A percentile compares a stretch with the other conserved stretches of the same genome.
These are phyloP conservation scores for Furcasterigmium sp. DNA, from an alignment of 2,329 filamentous ascomycete species.

Conservation along the genomic window DNA sequence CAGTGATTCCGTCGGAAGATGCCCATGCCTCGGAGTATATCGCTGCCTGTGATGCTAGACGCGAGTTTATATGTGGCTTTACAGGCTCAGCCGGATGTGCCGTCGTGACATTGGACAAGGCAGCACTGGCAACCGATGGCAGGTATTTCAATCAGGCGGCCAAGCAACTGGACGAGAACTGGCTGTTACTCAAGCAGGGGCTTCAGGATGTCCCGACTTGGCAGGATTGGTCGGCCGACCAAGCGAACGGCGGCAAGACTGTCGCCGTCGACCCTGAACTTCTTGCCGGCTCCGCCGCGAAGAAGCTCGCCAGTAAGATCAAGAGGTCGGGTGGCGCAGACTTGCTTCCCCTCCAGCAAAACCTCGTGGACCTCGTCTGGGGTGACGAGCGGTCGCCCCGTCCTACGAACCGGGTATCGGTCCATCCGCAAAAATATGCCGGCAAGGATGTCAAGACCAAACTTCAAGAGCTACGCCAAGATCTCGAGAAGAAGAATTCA, in stretches of 20 bases:
- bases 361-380: constrained; percentile 93
- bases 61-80: constrained; percentile 90
- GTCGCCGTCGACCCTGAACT: constrained; percentile 90
- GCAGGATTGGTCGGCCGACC: constrained; percentile 91
- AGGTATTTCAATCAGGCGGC: constrained; percentile 96
- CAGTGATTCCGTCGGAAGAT: constrained; percentile 95
- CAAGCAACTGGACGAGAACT: constrained; percentile 87
- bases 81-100: constrained; percentile 92
- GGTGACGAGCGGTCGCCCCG: constrained; percentile 64
- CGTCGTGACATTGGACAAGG: constrained; percentile 79
- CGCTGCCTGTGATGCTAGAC: constrained; percentile 85
- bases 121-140: constrained; percentile 88
- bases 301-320: constrained; percentile 79
- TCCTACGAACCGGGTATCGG: constrained; percentile 70
- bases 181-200: constrained; percentile 87
- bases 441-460: constrained; percentile 82
- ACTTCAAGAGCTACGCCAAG: constrained; percentile 80
- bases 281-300: constrained; percentile 59
- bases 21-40: constrained; percentile 98
- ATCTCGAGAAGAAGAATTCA: constrained; percentile 84
- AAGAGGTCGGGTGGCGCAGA: constrained; percentile 78
- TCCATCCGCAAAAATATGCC: constrained; percentile 67
- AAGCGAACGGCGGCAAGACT: constrained; percentile 78
- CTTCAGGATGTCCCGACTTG: constrained; percentile 92
- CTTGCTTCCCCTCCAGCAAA: constrained; percentile 69